Evolutionary conservation across 2,329 filamentous ascomycete genomes (phyloP).

Genomic region (Orbilia brochopaga): DNA sequence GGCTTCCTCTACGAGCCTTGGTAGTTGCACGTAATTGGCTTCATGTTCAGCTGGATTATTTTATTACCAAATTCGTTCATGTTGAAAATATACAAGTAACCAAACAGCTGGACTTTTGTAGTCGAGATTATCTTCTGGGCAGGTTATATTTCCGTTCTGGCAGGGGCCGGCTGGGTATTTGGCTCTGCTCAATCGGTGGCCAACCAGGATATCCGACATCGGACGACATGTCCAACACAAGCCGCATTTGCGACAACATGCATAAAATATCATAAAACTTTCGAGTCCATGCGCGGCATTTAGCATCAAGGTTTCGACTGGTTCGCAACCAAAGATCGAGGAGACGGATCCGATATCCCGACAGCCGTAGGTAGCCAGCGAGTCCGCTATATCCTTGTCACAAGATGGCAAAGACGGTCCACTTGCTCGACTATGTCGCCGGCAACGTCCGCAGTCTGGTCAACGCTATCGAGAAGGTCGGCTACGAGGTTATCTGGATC

Average conservation of each 20-base stretch:
- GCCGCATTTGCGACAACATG: neutral
- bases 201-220: slow-evolving; percentile 44
- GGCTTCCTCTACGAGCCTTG: too few species aligned
- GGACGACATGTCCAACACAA: slow-evolving; percentile 51
- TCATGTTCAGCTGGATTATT: too few species aligned
- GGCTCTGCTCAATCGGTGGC: neutral
- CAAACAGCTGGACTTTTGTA: too few species aligned
- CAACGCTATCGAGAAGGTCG: slow-evolving; percentile 95
- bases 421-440: slow-evolving; percentile 79
- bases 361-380: neutral
- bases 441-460: slow-evolving; percentile 95
- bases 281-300: neutral
- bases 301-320: neutral
- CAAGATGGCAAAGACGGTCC: slow-evolving; percentile 45
- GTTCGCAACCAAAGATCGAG: neutral
- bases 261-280: neutral
- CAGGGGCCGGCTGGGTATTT: too few species aligned
- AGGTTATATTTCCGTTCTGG: too few species aligned
- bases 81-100: too few species aligned
- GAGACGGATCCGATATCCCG: neutral
- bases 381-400: neutral
- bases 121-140: too few species aligned
- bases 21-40: too few species aligned
- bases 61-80: too few species aligned
- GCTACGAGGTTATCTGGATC: slow-evolving; percentile 92